A percentile compares a stretch with the other conserved stretches of the same genome.
Evolutionary conservation across 2,329 filamentous ascomycete genomes (phyloP).

Genomic region (Claviceps sp.): DNA sequence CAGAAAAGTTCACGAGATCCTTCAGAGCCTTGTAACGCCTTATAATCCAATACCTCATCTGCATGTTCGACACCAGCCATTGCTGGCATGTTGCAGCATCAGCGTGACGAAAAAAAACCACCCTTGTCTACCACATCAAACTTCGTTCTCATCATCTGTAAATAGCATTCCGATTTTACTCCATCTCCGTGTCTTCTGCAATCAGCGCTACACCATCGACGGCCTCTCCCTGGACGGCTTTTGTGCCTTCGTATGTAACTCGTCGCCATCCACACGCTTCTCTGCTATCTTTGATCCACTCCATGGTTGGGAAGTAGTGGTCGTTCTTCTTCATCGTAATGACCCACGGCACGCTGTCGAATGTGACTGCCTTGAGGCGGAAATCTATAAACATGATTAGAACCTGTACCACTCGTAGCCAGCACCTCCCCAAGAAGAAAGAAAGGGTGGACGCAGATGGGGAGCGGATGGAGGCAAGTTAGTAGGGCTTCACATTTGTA

Average conservation of each 20-base stretch:
- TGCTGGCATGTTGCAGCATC: not conserved
- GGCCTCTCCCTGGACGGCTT: conserved; percentile 39
- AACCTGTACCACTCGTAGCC: too few relatives aligned
- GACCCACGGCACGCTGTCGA: conserved; percentile 98
- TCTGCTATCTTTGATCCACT: conserved; percentile 50
- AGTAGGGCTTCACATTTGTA: conserved; percentile 5
- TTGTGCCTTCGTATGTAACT: conserved; percentile 45
- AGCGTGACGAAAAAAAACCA: not conserved
- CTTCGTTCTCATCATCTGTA: not conserved
- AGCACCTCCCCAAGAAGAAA: too few relatives aligned
- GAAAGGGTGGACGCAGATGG: not conserved
- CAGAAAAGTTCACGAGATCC: conserved; percentile 17
- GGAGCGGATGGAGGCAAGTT: not conserved
- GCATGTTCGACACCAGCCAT: conserved; percentile 8
- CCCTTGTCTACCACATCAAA: not conserved
- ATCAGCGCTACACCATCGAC: conserved; percentile 32
- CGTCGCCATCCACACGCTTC: conserved; percentile 50
- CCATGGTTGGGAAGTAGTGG: conserved; percentile 71
- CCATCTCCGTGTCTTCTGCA: conserved; percentile 31
- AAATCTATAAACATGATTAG: conserved; percentile 48
- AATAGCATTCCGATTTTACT: conserved; percentile 11
- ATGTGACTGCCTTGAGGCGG: conserved; percentile 91
- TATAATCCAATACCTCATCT: conserved; percentile 10
- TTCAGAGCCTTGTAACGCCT: conserved; percentile 23
- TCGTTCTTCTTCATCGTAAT: conserved; percentile 99